Percentiles rank a stretch among this genome's conserved stretches.
Conservation (phyloP, 139 green algal genomes). For the Zygnema cylindricum region DNA sequence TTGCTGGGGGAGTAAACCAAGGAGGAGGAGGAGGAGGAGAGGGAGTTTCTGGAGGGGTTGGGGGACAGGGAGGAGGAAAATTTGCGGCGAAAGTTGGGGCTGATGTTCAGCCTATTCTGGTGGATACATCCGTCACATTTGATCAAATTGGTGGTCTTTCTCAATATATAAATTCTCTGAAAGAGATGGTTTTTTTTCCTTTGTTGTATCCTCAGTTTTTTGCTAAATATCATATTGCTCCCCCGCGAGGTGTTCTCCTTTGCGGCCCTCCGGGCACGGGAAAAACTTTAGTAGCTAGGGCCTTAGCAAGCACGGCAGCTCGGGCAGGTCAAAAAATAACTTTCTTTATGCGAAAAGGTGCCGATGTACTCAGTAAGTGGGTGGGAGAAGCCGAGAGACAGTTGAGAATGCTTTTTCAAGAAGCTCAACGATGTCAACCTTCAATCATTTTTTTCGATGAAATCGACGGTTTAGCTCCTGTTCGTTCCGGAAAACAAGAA, state of each 20-base stretch:
- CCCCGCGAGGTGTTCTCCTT: constrained; percentile 89
- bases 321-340: constrained; percentile 70
- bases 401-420: constrained; percentile 91
- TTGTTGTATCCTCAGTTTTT: constrained; percentile 95
- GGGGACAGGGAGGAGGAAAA: not conserved
- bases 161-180: constrained; percentile 84
- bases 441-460: constrained; percentile 91
- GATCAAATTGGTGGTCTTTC: constrained; percentile 87
- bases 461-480: constrained; percentile 83
- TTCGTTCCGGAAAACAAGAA: constrained; percentile 86
- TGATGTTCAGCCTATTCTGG: constrained; percentile 82
- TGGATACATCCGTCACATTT: constrained; percentile 88
- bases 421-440: constrained; percentile 77
- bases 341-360: constrained; percentile 97
- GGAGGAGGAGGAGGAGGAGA: constrained; percentile 49
- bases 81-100: constrained; percentile 64
- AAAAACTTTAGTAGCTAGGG: constrained; percentile 92
- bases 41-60: not conserved
- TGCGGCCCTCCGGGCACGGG: constrained; percentile 92
- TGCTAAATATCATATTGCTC: constrained; percentile 81
- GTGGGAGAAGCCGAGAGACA: constrained; percentile 93
- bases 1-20: constrained; percentile 13
- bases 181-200: constrained; percentile 97
- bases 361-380: constrained; percentile 94
- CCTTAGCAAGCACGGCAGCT: constrained; percentile 83